Base-by-base conservation (phyloP, 345 rosid species). In the Carallia pectinifolia region DNA sequence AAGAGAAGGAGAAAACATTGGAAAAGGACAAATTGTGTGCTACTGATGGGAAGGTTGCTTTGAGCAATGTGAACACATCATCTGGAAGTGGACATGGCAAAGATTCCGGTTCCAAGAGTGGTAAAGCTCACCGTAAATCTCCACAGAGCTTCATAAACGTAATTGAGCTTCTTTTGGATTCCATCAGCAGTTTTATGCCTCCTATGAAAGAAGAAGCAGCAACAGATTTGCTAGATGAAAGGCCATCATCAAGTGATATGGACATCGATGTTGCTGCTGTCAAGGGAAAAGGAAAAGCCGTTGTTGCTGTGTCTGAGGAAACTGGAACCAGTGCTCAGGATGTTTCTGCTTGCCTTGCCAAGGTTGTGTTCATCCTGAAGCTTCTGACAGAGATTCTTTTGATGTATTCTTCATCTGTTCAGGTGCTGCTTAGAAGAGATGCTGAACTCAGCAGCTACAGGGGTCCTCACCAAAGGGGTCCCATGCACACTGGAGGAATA, bases 281-380 rank as follows among this genome's bases (percentile, higher is more conserved):
- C 39, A 90, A 86, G 79, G 96, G 90, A 63, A 94, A 94, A 83
- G 98, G 98, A 66, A 94, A 91, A 82, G 97, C 96, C 40, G 71
- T 94, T 52, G 96, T 82, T 27, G 48, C 86, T 69, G 76, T 80
- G 44, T 72, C 88, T 73, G 93, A 85, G 34, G 90, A 76, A 71
- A 83, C 82, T 70, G 89, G 79, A 79, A 66, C 77, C 64, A 73
- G 79, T 67, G 62, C 74, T 37, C 93, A 81, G 63, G 93, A 91
- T 74, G 84, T 76, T 62, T 85, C 96, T 77, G 89, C 93, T 50
- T 79, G 86, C 4, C 83, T 91, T 76, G 98, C 98, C 71, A 91
- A 90, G 82, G 80, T 84, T 71, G 98, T 85, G 53, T 91, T 94
- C 76, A 71, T 90, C 75, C 81, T 94, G 85, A 94, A 94, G 85